phyloP scores from a whole-genome alignment of 148 eudicot genomes.

The Persicaria tinctoria region DNA sequence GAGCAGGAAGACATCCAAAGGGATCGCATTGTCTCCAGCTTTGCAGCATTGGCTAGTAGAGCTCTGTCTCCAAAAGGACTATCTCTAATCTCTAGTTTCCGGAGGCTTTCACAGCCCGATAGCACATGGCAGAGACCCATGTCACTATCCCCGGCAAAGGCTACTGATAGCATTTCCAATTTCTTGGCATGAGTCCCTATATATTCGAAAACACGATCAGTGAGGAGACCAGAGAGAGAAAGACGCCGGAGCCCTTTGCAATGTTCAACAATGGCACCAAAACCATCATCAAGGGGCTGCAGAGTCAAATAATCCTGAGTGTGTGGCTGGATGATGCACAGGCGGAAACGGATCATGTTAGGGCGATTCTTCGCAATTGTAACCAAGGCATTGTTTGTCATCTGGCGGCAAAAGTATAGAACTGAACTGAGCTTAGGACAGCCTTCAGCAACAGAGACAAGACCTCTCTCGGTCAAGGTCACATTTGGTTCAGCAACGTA shows the following conservation, averaged over 20 bases:
- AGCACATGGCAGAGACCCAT: slow-evolving; percentile 68
- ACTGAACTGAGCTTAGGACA: slow-evolving; percentile 59
- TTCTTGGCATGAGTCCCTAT: slow-evolving; percentile 87
- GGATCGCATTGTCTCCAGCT: slow-evolving; percentile 95
- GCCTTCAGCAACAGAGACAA: slow-evolving; percentile 50
- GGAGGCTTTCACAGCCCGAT: slow-evolving; percentile 74
- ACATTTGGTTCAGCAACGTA: slow-evolving; percentile 47
- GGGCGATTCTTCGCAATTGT: slow-evolving; percentile 47
- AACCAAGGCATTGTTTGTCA: slow-evolving; percentile 50
- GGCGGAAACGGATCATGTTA: slow-evolving; percentile 42
- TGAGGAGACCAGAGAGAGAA: slow-evolving; percentile 56
- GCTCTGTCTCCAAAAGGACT: slow-evolving; percentile 71
- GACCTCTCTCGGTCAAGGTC: slow-evolving; percentile 49
- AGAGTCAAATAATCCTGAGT: slow-evolving; percentile 47
- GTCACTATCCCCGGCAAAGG: slow-evolving; percentile 78
- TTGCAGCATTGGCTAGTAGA: slow-evolving; percentile 60
- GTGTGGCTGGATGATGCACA: slow-evolving; percentile 57
- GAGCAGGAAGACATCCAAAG: slow-evolving; percentile 95
- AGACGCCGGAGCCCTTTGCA: slow-evolving; percentile 46
- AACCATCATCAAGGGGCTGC: slow-evolving; percentile 51
- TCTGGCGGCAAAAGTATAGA: slow-evolving; percentile 60
- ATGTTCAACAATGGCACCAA: slow-evolving; percentile 55
- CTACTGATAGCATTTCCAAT: slow-evolving; percentile 83
- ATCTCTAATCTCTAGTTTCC: slow-evolving; percentile 73
- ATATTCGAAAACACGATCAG: slow-evolving; percentile 51